A percentile compares a stretch with the other conserved stretches of the same genome.
Conservation (phyloP, 2,329 filamentous ascomycete genomes). For the Verticillium dahliae region DNA sequence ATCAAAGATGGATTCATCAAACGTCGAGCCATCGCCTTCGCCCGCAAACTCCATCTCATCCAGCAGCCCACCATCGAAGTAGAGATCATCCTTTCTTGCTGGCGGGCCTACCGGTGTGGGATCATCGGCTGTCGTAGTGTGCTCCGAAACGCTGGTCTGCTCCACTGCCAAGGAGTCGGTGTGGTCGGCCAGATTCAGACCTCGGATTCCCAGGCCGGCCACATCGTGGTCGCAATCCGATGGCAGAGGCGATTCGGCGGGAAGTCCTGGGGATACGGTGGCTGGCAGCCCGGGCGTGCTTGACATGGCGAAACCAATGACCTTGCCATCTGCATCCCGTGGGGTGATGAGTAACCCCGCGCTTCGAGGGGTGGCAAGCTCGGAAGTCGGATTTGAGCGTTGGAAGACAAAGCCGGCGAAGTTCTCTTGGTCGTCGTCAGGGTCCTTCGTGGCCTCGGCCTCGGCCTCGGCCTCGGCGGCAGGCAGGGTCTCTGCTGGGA, state of each 20-base stretch:
- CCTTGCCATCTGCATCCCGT: conserved; percentile 45
- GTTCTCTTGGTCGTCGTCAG: conserved; percentile 52
- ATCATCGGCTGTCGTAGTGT: neutral
- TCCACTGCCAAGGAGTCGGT: neutral
- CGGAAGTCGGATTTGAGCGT: conserved; percentile 44
- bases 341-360: conserved; percentile 44
- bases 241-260: conserved; percentile 6
- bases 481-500: conserved; percentile 17
- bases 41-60: conserved; percentile 39
- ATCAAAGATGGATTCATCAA: conserved; percentile 71
- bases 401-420: conserved; percentile 55
- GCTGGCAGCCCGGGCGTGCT: conserved; percentile 29
- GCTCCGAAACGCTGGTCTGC: conserved; percentile 4
- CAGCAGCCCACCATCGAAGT: conserved; percentile 58
- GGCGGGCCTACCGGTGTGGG: conserved; percentile 22
- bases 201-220: conserved; percentile 37
- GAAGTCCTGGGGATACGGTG: conserved; percentile 1
- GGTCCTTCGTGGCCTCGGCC: conserved; percentile 25
- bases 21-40: conserved; percentile 47
- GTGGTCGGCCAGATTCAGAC: conserved; percentile 4
- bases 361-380: conserved; percentile 41
- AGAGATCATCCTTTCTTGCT: conserved; percentile 48
- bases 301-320: conserved; percentile 51
- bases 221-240: conserved; percentile 10
- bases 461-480: conserved; percentile 15